Evolutionary conservation across 768 basidiomycete genomes (phyloP).

Genomic region (Lactifluus echinatus): DNA sequence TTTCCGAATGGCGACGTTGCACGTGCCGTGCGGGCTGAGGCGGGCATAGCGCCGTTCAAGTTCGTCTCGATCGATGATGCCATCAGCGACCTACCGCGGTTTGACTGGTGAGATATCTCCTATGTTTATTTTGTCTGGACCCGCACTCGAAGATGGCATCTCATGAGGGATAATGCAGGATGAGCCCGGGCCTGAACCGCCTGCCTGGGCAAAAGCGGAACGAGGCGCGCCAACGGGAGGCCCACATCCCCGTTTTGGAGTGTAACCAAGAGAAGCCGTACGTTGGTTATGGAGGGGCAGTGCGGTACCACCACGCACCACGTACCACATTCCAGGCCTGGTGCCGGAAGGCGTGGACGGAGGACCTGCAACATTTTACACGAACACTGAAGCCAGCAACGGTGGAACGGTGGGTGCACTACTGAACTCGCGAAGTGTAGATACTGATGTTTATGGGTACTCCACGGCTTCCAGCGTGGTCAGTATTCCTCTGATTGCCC

Average conservation of each 20-base stretch:
- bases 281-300: conserved; percentile 29
- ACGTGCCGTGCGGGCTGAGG: conserved; percentile 36
- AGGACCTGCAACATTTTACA: conserved; percentile 62
- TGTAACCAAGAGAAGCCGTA: conserved; percentile 30
- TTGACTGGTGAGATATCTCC: conserved; percentile 52
- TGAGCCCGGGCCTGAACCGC: conserved; percentile 14
- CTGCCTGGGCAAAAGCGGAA: conserved; percentile 26
- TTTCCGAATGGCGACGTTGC: conserved; percentile 36
- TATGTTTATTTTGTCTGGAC: not conserved
- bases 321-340: conserved; percentile 36
- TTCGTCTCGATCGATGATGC: conserved; percentile 62
- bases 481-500: conserved; percentile 44
- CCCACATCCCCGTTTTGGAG: conserved; percentile 26
- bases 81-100: conserved; percentile 60
- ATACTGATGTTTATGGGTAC: not conserved
- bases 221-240: not conserved
- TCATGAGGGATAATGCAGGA: not conserved
- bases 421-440: not conserved
- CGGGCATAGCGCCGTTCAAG: conserved; percentile 41
- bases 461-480: conserved; percentile 37
- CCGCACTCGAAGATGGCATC: not conserved
- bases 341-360: conserved; percentile 38
- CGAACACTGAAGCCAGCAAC: conserved; percentile 40
- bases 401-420: conserved; percentile 44
- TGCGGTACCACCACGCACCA: conserved; percentile 31